Percentiles rank a stretch among this genome's conserved stretches.
Evolutionary conservation across 768 basidiomycete species (phyloP).

Genomic region (Auricularia cornea): DNA sequence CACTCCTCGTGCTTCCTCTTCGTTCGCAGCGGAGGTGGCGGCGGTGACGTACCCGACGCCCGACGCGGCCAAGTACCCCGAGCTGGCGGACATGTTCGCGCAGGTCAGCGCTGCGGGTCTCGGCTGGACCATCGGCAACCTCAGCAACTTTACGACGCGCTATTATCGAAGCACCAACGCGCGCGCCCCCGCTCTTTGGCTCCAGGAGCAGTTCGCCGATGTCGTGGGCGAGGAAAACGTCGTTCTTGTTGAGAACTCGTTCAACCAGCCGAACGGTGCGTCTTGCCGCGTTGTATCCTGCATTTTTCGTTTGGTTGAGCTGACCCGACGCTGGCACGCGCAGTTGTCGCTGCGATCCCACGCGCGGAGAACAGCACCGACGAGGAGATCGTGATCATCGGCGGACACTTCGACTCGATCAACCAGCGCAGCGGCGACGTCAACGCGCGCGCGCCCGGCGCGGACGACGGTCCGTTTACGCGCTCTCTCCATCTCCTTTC

Average conservation of each 20-base stretch:
- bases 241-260: slow-evolving; percentile 4
- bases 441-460: too few relatives aligned
- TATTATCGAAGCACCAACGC: slow-evolving; percentile 4
- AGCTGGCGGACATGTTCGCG: background rate
- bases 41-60: background rate
- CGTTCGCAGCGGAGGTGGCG: background rate
- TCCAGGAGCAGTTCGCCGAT: background rate
- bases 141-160: slow-evolving; percentile 2
- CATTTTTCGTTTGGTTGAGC: too few relatives aligned
- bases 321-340: too few relatives aligned
- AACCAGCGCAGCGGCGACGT: background rate
- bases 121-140: background rate
- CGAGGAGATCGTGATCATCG: background rate
- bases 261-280: slow-evolving; percentile 4
- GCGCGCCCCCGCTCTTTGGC: background rate
- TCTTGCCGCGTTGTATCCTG: background rate
- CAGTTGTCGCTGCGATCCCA: background rate
- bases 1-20: background rate
- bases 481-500: too few relatives aligned
- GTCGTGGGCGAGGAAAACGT: background rate
- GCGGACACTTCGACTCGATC: slow-evolving; percentile 4
- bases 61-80: too few relatives aligned
- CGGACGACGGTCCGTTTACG: background rate
- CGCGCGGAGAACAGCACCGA: too few relatives aligned
- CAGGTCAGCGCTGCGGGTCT: background rate